Percentiles rank a stretch among this genome's conserved stretches.
These are phyloP conservation scores for Oryza meyeriana DNA, from an alignment of 176 grass and related monocot genomes.

Conservation along the genomic window DNA sequence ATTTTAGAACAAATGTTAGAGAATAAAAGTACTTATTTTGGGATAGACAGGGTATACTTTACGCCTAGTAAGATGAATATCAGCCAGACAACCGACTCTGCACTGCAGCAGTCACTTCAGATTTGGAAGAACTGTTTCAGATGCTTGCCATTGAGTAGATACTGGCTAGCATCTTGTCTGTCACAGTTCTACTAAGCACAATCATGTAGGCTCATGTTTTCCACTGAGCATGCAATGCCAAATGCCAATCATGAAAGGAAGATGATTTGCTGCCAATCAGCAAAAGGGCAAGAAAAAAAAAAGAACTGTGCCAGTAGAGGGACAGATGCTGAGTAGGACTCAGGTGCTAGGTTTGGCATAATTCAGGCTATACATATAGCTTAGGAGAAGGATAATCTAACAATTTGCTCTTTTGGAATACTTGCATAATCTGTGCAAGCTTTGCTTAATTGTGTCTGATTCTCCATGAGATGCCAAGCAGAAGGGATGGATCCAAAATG, in stretches of 20 bases:
- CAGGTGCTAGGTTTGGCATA: slow-evolving; percentile 2
- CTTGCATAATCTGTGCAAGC: neutral
- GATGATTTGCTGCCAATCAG: slow-evolving; percentile 32
- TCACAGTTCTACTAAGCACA: slow-evolving; percentile 15
- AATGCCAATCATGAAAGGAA: slow-evolving; percentile 24
- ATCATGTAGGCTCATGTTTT: slow-evolving; percentile 17
- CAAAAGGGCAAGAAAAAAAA: neutral
- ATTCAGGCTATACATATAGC: slow-evolving; percentile 6
- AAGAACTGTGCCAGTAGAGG: neutral
- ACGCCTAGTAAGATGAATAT: neutral
- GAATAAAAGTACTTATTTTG: too few species aligned
- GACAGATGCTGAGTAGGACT: slow-evolving; percentile 26
- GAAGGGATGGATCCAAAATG: neutral
- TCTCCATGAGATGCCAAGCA: slow-evolving; percentile 24
- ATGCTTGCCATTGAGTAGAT: slow-evolving; percentile 7
- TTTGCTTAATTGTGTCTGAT: slow-evolving; percentile 8
- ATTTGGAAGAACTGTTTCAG: slow-evolving; percentile 18
- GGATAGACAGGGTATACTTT: too few species aligned
- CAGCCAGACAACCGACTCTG: neutral
- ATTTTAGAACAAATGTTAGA: too few species aligned
- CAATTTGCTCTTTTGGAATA: neutral
- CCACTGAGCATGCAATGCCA: slow-evolving; percentile 11
- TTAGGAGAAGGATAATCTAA: slow-evolving; percentile 12
- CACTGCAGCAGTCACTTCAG: neutral
- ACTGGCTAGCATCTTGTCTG: neutral